Conservation (phyloP, 2,329 filamentous ascomycete species). For the Bipolaris zeicola region DNA sequence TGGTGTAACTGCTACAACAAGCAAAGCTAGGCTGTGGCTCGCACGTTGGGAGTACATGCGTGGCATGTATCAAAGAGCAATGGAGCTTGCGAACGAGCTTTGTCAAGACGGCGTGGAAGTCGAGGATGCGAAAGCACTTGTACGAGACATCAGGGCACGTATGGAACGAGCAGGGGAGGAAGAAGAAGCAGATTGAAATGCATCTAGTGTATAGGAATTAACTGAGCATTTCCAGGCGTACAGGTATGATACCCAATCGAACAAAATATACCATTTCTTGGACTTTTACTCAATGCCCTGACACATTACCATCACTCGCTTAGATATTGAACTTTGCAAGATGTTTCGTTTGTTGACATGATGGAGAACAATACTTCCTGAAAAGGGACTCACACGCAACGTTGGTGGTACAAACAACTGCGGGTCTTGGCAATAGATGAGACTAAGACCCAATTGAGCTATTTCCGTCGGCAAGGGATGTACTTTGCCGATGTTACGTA, state of each 20-base stretch:
- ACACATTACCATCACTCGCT: too few relatives aligned
- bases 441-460: too few relatives aligned
- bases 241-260: constrained; percentile 17
- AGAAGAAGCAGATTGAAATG: constrained; percentile 11
- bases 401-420: too few relatives aligned
- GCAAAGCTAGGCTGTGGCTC: constrained; percentile 91
- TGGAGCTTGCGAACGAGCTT: constrained; percentile 83
- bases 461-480: too few relatives aligned
- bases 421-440: too few relatives aligned
- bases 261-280: neutral
- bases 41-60: constrained; percentile 78
- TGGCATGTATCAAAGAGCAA: constrained; percentile 76
- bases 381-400: too few relatives aligned
- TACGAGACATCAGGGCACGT: constrained; percentile 81
- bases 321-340: too few relatives aligned
- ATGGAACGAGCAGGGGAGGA: constrained; percentile 59
- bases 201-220: neutral
- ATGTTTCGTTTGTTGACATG: neutral
- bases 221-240: constrained; percentile 15
- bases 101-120: constrained; percentile 96
- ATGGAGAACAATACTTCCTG: neutral
- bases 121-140: constrained; percentile 92
- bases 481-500: too few relatives aligned
- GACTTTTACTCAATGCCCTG: neutral
- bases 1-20: constrained; percentile 89